Conservation (phyloP, 108 stramenopile genomes). For the Cyclostephanos tholiformis region DNA sequence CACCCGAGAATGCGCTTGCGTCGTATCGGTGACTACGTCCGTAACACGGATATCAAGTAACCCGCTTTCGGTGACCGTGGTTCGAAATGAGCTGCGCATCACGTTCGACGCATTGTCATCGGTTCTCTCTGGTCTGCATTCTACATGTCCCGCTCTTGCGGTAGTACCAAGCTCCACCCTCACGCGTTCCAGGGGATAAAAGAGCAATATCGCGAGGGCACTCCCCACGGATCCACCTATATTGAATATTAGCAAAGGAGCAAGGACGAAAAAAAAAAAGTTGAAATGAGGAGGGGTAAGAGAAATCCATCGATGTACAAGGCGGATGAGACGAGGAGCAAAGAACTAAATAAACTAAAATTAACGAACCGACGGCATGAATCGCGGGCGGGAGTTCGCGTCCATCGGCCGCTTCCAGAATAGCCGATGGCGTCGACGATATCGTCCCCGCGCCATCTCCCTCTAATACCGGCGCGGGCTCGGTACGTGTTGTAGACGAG, state of each 20-base stretch:
- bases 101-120: background rate
- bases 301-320: background rate
- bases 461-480: background rate
- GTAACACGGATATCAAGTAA: background rate
- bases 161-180: slow-evolving; percentile 54
- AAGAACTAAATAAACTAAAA: background rate
- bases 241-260: background rate
- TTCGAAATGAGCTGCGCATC: background rate
- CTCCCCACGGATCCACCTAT: slow-evolving; percentile 69
- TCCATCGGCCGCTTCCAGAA: background rate
- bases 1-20: background rate
- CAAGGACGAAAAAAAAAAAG: background rate
- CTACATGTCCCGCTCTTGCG: background rate
- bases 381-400: slow-evolving; percentile 47
- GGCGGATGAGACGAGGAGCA: background rate
- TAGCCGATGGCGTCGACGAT: background rate
- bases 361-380: slow-evolving; percentile 60
- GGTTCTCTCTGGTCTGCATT: background rate
- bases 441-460: background rate
- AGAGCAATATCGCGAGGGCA: slow-evolving; percentile 66
- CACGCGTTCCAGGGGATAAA: slow-evolving; percentile 81
- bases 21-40: background rate
- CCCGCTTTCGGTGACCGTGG: background rate
- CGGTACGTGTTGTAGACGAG: too few species aligned
- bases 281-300: background rate